These are phyloP conservation scores for Kuraishia capsulata DNA, from an alignment of 805 yeast genomes.

Conservation along the genomic window DNA sequence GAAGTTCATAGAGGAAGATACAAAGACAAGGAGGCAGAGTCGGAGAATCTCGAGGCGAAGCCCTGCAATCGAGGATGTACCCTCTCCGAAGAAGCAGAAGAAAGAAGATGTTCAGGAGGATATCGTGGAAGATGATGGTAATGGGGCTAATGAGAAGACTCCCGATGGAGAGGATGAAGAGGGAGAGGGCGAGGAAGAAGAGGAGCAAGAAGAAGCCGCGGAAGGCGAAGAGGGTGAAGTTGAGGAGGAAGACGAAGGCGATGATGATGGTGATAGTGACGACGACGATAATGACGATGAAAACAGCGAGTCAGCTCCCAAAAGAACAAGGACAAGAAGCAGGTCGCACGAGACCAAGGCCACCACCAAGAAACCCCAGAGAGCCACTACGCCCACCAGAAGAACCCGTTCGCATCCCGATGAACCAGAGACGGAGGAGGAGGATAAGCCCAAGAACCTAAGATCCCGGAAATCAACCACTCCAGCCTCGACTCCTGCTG, in stretches of 20 bases:
- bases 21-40: slow-evolving; percentile 1
- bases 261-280: too few relatives aligned
- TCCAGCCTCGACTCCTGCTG: neutral
- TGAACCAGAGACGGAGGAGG: neutral
- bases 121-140: neutral
- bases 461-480: neutral
- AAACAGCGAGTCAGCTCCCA: too few relatives aligned
- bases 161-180: neutral
- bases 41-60: slow-evolving; percentile 3
- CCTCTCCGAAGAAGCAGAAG: neutral
- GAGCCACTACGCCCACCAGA: slow-evolving; percentile 2
- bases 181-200: slow-evolving; percentile 1
- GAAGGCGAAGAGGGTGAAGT: neutral
- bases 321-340: slow-evolving; percentile 8
- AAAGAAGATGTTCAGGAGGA: slow-evolving; percentile 1
- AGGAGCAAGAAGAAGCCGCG: neutral
- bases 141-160: neutral
- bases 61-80: neutral
- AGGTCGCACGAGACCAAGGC: slow-evolving; percentile 9
- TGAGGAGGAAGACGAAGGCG: slow-evolving; percentile 4
- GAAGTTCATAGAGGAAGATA: neutral
- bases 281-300: too few relatives aligned
- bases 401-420: neutral
- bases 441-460: neutral
- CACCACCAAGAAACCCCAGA: slow-evolving; percentile 6